phyloP scores from a whole-genome alignment of 2,329 filamentous ascomycete genomes.

The Fusarium fracticaudum region DNA sequence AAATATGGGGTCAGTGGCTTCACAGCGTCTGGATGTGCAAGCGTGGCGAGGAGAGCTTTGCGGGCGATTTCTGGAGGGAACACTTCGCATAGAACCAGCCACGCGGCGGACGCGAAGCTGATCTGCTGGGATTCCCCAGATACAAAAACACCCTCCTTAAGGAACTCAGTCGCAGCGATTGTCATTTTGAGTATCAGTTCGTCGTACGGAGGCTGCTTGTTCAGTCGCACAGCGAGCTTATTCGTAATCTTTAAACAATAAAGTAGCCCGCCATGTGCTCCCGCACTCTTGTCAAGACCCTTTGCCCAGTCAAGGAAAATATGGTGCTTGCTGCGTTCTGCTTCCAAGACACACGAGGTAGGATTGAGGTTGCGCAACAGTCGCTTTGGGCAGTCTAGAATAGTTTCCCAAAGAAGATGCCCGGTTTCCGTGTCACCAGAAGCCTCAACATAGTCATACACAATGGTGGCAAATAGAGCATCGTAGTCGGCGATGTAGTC shows the following conservation, averaged over 20 bases:
- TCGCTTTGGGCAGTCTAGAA: not conserved
- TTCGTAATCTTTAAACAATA: not conserved
- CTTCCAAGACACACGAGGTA: not conserved
- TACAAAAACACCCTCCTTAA: not conserved
- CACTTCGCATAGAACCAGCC: not conserved
- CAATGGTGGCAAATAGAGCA: not conserved
- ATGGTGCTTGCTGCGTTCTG: not conserved
- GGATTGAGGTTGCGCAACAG: not conserved
- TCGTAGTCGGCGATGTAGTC: not conserved
- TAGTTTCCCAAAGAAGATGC: not conserved
- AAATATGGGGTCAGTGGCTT: not conserved
- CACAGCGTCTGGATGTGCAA: not conserved
- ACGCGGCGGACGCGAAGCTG: not conserved
- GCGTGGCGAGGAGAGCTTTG: not conserved
- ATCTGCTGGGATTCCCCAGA: not conserved
- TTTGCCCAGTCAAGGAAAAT: not conserved
- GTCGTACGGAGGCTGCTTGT: not conserved
- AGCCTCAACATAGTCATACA: not conserved
- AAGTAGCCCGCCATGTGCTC: not conserved
- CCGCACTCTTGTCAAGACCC: not conserved
- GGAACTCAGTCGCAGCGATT: rapidly evolving
- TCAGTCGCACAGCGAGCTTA: not conserved
- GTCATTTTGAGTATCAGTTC: not conserved
- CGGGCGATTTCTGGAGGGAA: not conserved
- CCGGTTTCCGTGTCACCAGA: not conserved